Evolutionary conservation across 2,329 filamentous ascomycete species (phyloP).

Genomic region (Colletotrichum lindemuthianum): DNA sequence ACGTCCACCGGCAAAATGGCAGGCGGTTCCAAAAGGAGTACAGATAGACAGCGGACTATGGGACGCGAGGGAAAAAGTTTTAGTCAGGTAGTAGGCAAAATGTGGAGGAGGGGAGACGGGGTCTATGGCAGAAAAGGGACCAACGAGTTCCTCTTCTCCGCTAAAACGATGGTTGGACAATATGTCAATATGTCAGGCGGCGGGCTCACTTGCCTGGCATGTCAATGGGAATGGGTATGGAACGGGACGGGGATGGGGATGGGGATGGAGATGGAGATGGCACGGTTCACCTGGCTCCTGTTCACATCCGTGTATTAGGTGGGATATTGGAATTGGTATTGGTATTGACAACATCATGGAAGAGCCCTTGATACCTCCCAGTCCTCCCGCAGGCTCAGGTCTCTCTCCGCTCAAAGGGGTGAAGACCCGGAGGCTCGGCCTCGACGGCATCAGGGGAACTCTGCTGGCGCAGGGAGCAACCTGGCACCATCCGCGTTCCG

Average conservation of each 20-base stretch:
- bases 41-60: conserved; percentile 1
- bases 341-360: conserved; percentile 11
- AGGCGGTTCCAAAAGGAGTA: conserved; percentile 11
- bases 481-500: conserved; percentile 13
- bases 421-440: conserved; percentile 24
- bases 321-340: no score
- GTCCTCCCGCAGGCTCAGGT: background rate
- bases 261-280: conserved; percentile 10
- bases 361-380: conserved; percentile 17
- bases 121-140: conserved; percentile 23
- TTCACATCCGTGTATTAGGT: no score
- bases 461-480: conserved; percentile 27
- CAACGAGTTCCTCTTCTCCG: conserved; percentile 16
- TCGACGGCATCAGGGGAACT: conserved; percentile 27
- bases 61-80: conserved; percentile 31
- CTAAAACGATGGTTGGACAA: background rate
- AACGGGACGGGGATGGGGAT: background rate
- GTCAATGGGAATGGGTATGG: background rate
- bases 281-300: conserved; percentile 21
- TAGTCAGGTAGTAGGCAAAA: conserved; percentile 1
- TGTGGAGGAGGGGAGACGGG: conserved; percentile 30
- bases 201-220: background rate
- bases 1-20: conserved; percentile 1
- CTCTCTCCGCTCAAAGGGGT: conserved; percentile 14
- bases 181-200: background rate